A percentile compares a stretch with the other conserved stretches of the same genome.
These are phyloP conservation scores for Neolentinus lepideus DNA, from an alignment of 1,284 basidiomycete species.

Conservation along the genomic window DNA sequence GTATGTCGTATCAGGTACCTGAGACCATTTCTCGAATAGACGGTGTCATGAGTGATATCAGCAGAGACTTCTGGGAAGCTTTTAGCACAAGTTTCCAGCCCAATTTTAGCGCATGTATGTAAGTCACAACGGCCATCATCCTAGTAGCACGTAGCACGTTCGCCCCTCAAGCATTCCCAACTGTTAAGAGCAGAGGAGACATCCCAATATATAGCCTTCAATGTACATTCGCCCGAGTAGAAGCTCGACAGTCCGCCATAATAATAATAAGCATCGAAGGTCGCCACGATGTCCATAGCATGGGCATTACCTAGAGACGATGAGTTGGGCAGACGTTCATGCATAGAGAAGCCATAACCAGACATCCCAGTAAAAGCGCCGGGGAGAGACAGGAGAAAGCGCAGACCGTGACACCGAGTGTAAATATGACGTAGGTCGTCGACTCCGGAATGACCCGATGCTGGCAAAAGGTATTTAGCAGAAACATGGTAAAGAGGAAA, in stretches of 20 bases:
- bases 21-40: not conserved
- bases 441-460: constrained; percentile 19
- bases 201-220: constrained; percentile 20
- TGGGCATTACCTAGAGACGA: constrained; percentile 12
- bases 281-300: constrained; percentile 16
- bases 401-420: constrained; percentile 17
- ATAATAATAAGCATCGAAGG: constrained; percentile 24
- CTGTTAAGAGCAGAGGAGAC: constrained; percentile 12
- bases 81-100: not conserved
- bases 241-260: constrained; percentile 18
- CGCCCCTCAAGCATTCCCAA: not conserved
- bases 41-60: not conserved
- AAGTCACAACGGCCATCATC: too few species aligned
- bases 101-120: not conserved
- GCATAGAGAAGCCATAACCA: not conserved
- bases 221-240: constrained; percentile 21
- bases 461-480: constrained; percentile 7
- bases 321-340: not conserved
- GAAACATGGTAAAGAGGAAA: not conserved
- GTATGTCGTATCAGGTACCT: not conserved
- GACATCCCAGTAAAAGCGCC: constrained; percentile 19
- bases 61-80: not conserved
- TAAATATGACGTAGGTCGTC: constrained; percentile 17
- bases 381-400: constrained; percentile 16
- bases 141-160: not conserved